Percentiles rank a stretch among this genome's conserved stretches.
These are phyloP conservation scores for Globisporangium uncinulatum DNA, from an alignment of 352 stramenopile genomes.

Conservation along the genomic window DNA sequence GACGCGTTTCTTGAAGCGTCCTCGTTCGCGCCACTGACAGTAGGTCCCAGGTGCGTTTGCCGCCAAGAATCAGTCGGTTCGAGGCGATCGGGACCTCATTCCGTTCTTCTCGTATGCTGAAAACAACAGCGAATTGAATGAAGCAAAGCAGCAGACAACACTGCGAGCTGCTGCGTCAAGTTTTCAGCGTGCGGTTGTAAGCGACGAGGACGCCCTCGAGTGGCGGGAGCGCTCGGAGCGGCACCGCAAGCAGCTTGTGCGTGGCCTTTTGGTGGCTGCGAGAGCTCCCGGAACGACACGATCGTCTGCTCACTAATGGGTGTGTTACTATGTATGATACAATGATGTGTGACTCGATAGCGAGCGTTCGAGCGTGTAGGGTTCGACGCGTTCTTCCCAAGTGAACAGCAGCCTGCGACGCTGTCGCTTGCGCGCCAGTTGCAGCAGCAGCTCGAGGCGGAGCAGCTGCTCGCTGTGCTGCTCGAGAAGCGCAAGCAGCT, in stretches of 20 bases:
- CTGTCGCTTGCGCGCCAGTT: background rate
- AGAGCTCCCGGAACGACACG: too few relatives aligned
- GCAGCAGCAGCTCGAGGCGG: constrained; percentile 11
- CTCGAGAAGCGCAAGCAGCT: constrained; percentile 22
- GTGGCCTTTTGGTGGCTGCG: background rate
- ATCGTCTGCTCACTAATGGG: too few relatives aligned
- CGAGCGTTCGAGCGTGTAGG: constrained; percentile 9
- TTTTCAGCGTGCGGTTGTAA: constrained; percentile 5
- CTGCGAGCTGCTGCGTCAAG: constrained; percentile 2
- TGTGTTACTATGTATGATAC: background rate
- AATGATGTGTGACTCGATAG: background rate
- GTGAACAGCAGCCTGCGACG: background rate
- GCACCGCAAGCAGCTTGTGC: constrained; percentile 12
- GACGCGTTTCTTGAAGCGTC: constrained; percentile 17
- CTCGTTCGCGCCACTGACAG: background rate
- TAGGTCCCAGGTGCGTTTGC: background rate
- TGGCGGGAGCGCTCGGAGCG: background rate
- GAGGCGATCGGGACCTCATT: too few relatives aligned
- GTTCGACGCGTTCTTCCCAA: constrained; percentile 9
- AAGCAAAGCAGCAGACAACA: background rate
- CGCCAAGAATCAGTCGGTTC: too few relatives aligned
- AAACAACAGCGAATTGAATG: background rate
- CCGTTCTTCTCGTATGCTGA: too few relatives aligned
- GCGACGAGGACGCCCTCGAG: background rate
- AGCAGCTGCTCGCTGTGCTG: constrained; percentile 17